Conservation (phyloP, 257 asterid species). For the Osmanthus fragrans region DNA sequence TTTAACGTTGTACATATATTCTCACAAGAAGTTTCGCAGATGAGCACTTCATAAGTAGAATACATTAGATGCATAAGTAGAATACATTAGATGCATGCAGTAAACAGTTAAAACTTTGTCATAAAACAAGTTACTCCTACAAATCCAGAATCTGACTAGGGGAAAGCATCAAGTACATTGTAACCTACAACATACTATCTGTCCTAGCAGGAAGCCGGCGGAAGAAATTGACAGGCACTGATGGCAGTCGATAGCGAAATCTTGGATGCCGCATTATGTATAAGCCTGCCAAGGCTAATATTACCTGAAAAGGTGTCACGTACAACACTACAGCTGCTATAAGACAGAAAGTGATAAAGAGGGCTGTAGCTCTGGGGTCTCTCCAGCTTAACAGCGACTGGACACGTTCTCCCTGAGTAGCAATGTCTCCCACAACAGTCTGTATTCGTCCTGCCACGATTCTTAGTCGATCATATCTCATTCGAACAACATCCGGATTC, state of each 20-base stretch:
- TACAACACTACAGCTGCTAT: slow-evolving; percentile 64
- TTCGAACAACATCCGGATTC: slow-evolving; percentile 67
- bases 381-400: slow-evolving; percentile 84
- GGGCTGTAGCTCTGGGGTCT: slow-evolving; percentile 86
- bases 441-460: slow-evolving; percentile 85
- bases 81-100: background rate
- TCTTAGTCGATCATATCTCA: slow-evolving; percentile 87
- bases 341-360: slow-evolving; percentile 77
- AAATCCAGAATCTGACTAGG: background rate
- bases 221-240: slow-evolving; percentile 77
- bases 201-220: slow-evolving; percentile 76
- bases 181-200: slow-evolving; percentile 62
- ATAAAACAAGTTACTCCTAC: slow-evolving; percentile 8
- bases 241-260: slow-evolving; percentile 72
- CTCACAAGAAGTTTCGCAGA: slow-evolving; percentile 1
- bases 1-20: slow-evolving; percentile 13
- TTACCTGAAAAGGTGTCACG: slow-evolving; percentile 80
- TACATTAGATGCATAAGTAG: background rate
- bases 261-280: slow-evolving; percentile 90
- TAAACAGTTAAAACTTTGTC: background rate
- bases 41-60: background rate
- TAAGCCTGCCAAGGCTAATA: slow-evolving; percentile 69
- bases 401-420: slow-evolving; percentile 76
- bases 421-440: slow-evolving; percentile 86
- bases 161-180: background rate